Evolutionary conservation across 768 basidiomycete species (phyloP).

Genomic region (Lactarius indigo): DNA sequence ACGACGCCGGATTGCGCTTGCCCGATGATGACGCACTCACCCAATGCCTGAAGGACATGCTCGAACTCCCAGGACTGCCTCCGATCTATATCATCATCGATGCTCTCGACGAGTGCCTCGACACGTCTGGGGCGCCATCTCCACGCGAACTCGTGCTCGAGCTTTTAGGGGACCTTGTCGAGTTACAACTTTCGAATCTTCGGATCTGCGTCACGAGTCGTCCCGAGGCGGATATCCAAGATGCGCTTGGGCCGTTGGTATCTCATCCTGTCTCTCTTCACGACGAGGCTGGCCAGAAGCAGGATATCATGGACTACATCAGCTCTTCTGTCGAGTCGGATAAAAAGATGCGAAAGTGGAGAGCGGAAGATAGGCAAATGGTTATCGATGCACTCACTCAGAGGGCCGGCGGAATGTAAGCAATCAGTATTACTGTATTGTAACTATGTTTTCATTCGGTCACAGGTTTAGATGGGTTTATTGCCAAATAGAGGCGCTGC

Average conservation of each 20-base stretch:
- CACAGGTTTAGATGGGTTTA: slow-evolving; percentile 1
- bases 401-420: slow-evolving; percentile 6
- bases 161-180: not conserved
- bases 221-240: not conserved
- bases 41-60: not conserved
- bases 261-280: not conserved
- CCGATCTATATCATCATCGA: slow-evolving; percentile 1
- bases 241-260: not conserved
- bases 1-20: not conserved
- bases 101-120: slow-evolving; percentile 7
- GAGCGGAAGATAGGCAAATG: not conserved
- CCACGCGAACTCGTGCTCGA: not conserved
- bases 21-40: not conserved
- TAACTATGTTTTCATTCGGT: not conserved
- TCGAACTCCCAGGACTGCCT: not conserved
- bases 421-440: not conserved
- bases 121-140: not conserved
- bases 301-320: not conserved
- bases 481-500: slow-evolving; percentile 2
- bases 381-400: not conserved
- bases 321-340: not conserved
- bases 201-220: slow-evolving; percentile 7
- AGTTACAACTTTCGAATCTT: not conserved
- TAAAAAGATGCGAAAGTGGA: not conserved
- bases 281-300: not conserved